Percentiles rank a stretch among this genome's conserved stretches.
Conservation (phyloP, 208 protist species). For the Leptomonas seymouri region DNA sequence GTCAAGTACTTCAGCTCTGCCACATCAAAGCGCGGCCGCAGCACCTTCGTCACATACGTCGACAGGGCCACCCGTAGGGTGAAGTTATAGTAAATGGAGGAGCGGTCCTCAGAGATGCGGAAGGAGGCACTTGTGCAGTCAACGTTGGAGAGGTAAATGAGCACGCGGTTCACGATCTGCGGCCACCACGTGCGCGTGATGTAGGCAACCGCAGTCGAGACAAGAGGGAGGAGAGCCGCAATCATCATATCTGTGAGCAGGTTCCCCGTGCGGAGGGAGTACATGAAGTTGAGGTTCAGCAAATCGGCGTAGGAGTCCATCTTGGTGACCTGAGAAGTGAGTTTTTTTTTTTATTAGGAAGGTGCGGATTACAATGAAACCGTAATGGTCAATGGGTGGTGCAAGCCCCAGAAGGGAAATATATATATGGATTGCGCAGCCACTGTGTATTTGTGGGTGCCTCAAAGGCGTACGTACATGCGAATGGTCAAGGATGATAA, state of each 20-base stretch:
- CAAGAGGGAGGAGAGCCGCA: slow-evolving; percentile 74
- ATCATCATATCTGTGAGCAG: slow-evolving; percentile 83
- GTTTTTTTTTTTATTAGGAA: too few relatives aligned
- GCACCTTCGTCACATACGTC: slow-evolving; percentile 28
- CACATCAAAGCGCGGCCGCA: slow-evolving; percentile 31
- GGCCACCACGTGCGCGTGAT: slow-evolving; percentile 63
- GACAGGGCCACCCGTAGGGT: slow-evolving; percentile 65
- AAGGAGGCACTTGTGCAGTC: slow-evolving; percentile 31
- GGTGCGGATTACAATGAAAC: too few relatives aligned
- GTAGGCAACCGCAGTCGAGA: slow-evolving; percentile 48
- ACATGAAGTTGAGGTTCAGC: slow-evolving; percentile 91
- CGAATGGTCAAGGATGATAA: too few relatives aligned
- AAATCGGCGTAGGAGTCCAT: slow-evolving; percentile 86
- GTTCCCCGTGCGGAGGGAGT: slow-evolving; percentile 83
- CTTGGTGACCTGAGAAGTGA: not conserved
- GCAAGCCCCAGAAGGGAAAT: too few relatives aligned
- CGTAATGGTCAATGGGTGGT: too few relatives aligned
- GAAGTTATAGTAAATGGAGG: slow-evolving; percentile 28
- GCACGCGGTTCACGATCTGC: slow-evolving; percentile 26
- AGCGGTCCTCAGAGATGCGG: not conserved
- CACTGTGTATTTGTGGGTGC: too few relatives aligned
- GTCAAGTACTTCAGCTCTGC: slow-evolving; percentile 59
- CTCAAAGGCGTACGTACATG: too few relatives aligned
- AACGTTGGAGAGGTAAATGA: slow-evolving; percentile 25
- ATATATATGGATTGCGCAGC: too few relatives aligned